Base-by-base conservation (phyloP, 2,329 filamentous ascomycete genomes). In the Tolypocladium tropicale region DNA sequence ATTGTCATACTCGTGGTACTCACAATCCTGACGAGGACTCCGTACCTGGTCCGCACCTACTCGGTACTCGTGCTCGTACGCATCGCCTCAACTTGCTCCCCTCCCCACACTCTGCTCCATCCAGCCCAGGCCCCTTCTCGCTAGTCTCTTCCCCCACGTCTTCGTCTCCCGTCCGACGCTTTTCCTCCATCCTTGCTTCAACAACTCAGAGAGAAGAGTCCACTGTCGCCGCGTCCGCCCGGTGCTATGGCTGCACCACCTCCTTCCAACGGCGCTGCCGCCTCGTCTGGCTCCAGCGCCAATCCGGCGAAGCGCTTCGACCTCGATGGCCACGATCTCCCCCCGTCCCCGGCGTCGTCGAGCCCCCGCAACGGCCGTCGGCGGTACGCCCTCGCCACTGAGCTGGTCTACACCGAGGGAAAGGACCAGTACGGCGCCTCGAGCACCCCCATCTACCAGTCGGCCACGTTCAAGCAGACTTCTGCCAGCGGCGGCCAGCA, bases 381-480 rank as follows among this genome's bases (percentile, higher is more conserved):
- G 49, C 89, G 90, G 63, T 99, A 97, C 74, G 91, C 92, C 50
- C 83, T 99, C 59, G 93, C 93, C 57, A 99, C 94, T 5, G 94
- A 99, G 75, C 78, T 99, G 60, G 94, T 99, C 58, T 97, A 93
- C 72, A 97, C 93, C 53, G 94, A 99, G 65, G 85, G 88, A 70
- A 94, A 87, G 74, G 94, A 99, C 73, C 94, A 99, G 76, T 96
- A 97, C 78, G 95, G 95, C 68, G 84, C 94, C 57, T 96, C 90
- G 64, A 97, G 92, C 72, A 87, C 95, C 65, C 94, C 94, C 55
- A 97, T 99, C 68, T 99, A 99, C 74, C 94, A 96, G 81, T 95
- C 90, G 52, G 95, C 94, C 52, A 99, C 94, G 39, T 99, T 99
- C 79, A 99, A 99, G 76, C 94, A 97, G 74, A 83, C 82, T 25